These are phyloP conservation scores for Penicillium fuscoglaucum DNA, from an alignment of 2,329 filamentous ascomycete genomes.

Conservation along the genomic window DNA sequence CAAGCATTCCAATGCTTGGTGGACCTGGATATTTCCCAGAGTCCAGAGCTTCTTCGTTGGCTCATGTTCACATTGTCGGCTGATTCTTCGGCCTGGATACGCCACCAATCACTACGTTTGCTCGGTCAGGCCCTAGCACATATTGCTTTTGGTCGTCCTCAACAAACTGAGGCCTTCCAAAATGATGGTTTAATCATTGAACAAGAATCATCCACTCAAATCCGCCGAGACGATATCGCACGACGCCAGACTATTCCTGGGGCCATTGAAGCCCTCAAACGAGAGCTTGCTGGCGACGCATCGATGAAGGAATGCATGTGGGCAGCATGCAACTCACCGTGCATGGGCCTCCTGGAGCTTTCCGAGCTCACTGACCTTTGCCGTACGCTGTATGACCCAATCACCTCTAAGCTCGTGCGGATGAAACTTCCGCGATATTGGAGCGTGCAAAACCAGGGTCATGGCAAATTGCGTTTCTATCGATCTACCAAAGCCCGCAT, in stretches of 20 bases:
- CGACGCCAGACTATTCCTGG: slow-evolving; percentile 59
- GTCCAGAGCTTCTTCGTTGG: slow-evolving; percentile 55
- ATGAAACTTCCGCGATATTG: slow-evolving; percentile 60
- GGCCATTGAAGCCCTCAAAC: slow-evolving; percentile 58
- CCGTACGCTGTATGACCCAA: slow-evolving; percentile 55
- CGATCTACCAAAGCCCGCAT: slow-evolving; percentile 42
- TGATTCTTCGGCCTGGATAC: slow-evolving; percentile 60
- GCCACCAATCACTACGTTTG: slow-evolving; percentile 52
- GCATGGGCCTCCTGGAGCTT: slow-evolving; percentile 55
- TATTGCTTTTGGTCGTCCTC: slow-evolving; percentile 58
- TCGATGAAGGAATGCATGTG: slow-evolving; percentile 56
- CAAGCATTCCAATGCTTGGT: slow-evolving; percentile 60
- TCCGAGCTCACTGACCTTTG: slow-evolving; percentile 60
- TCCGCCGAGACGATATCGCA: slow-evolving; percentile 55
- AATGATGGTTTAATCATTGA: slow-evolving; percentile 57
- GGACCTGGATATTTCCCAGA: slow-evolving; percentile 55
- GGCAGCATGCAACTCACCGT: slow-evolving; percentile 55
- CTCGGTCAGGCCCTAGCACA: slow-evolving; percentile 59
- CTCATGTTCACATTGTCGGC: slow-evolving; percentile 57
- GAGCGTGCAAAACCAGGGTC: slow-evolving; percentile 53
- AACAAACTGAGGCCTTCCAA: slow-evolving; percentile 33
- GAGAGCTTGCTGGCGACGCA: slow-evolving; percentile 51
- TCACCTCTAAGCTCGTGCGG: slow-evolving; percentile 51
- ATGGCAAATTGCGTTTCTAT: slow-evolving; percentile 48
- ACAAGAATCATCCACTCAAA: slow-evolving; percentile 53